phyloP scores from a whole-genome alignment of 2,329 filamentous ascomycete species.

The Epichloe coenophiala region DNA sequence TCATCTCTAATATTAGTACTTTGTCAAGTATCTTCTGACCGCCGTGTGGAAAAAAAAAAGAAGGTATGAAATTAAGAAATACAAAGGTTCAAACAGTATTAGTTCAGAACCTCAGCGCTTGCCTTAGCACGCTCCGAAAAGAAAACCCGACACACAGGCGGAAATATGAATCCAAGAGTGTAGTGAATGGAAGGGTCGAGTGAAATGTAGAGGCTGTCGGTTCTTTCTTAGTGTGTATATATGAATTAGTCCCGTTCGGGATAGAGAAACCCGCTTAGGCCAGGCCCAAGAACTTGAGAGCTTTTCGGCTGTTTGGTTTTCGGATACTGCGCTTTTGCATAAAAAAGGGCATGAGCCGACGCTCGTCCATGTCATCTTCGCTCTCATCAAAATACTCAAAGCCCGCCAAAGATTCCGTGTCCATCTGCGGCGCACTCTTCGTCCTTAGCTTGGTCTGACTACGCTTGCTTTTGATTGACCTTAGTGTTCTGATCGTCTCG shows the following conservation, averaged over 20 bases:
- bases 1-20: too few species aligned
- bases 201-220: neutral
- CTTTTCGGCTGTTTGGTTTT: constrained; percentile 35
- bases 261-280: constrained; percentile 14
- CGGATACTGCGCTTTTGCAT: constrained; percentile 20
- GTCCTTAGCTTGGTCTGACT: constrained; percentile 16
- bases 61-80: too few species aligned
- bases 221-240: neutral
- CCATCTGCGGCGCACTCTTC: constrained; percentile 10
- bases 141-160: neutral
- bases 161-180: neutral
- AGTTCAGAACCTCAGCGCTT: neutral
- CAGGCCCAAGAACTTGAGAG: constrained; percentile 39
- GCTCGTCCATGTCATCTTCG: constrained; percentile 33
- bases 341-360: constrained; percentile 38
- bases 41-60: too few species aligned
- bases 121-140: neutral
- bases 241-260: neutral
- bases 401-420: constrained; percentile 19
- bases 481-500: constrained; percentile 15
- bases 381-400: constrained; percentile 26
- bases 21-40: too few species aligned
- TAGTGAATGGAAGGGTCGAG: neutral
- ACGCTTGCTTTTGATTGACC: constrained; percentile 16
- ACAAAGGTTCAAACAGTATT: neutral